Evolutionary conservation across 2,329 filamentous ascomycete genomes (phyloP), one percentile per base, ranked within the genome.

Genomic region (Paraphaeosphaeria minitans): DNA sequence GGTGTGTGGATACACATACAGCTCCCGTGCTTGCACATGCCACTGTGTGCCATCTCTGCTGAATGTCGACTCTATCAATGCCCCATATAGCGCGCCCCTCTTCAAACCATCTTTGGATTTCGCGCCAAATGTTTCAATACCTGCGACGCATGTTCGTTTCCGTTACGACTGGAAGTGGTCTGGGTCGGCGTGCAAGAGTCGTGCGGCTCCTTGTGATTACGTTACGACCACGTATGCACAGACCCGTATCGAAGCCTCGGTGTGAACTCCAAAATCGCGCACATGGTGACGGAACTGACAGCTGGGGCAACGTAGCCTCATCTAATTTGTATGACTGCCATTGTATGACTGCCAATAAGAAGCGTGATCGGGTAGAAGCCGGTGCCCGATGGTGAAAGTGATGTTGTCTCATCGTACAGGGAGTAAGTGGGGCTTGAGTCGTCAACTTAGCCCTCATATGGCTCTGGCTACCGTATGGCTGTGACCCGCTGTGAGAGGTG

Each of bases 1-100:
- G 27, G 41, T 22, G 39, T 22, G n/a, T 37, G 41, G 41, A 5
- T 45, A 53, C 50, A 53, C 51, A 37, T 19, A 53, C 39, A 35
- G 51, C 41, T 53, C 41, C 35, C 19, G 41, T 45, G 41, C n/a
- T 46, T 19, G 51, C 51, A 45, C 39, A 53, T 53, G 51, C 39
- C 41, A 35, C 39, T 35, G n/a, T 37, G 37, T 45, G 27, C 33
- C 22, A 24, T n/a, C 12, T 21, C 51, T 14, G 16, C 51, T 21
- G 31, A 37, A 4, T 31, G n/a, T 8, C 10, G 9, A 8, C 29
- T 42, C 14, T n/a, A 41, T 37, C 22, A 35, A 27, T 39, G 9
- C 24, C 19, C 10, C 41, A 45, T 5, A 53, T 53, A 27, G 46
- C 51, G 31, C n/a, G 22, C 49, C 19, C 6, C 14, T 49, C 3